Evolutionary conservation across 2,329 filamentous ascomycete species (phyloP), one percentile per base, ranked within the genome.

Genomic region (Kalmusia sp.): DNA sequence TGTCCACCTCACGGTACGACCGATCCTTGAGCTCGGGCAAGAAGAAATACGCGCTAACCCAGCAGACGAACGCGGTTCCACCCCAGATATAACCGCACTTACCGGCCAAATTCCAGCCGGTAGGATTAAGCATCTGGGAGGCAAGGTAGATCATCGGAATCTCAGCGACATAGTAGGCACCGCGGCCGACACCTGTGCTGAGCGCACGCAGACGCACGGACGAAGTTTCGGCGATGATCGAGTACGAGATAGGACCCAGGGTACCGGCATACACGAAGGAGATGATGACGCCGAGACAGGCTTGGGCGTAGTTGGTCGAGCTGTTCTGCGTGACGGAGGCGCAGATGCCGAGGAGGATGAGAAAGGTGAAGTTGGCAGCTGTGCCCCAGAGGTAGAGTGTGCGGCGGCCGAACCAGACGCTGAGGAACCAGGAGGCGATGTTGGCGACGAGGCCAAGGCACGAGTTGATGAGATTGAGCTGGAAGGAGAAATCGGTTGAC

Each of bases 141-240:
- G 64, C 85, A 57, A 84, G 78, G 79, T 84, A 87, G 67, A 88
- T 88, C 67, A 83, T 86, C 58, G 85, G 84, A 63, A 88, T 87
- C 51, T 88, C 81, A 54, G 85, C 77, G 12, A 86, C 61, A 71
- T 88, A 88, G 78, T 88, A 88, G 7, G 78, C 75, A 37, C 74
- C 85, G 65, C 85, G 84, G 66, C 86, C 85, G 46, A 87, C 72
- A 72, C 84, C 85, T 21, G 85, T 88, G 6, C 82, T 87, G 14
- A 88, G 74, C 35, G 86, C 83, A 30, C 86, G 72, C 38, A 88
- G 84, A 56, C 86, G 84, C 51, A 88, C 80, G 38, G 86, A 77
- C 0, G 86, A 87, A 2, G 86, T 88, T 72, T 88, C 86, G 54
- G 82, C 84, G 44, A 88, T 88, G 63, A 88, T 85, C 70, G 84